Evolutionary conservation across 2,329 filamentous ascomycete species (phyloP), one percentile per base, ranked within the genome.

Genomic region (Talaromyces sp.): DNA sequence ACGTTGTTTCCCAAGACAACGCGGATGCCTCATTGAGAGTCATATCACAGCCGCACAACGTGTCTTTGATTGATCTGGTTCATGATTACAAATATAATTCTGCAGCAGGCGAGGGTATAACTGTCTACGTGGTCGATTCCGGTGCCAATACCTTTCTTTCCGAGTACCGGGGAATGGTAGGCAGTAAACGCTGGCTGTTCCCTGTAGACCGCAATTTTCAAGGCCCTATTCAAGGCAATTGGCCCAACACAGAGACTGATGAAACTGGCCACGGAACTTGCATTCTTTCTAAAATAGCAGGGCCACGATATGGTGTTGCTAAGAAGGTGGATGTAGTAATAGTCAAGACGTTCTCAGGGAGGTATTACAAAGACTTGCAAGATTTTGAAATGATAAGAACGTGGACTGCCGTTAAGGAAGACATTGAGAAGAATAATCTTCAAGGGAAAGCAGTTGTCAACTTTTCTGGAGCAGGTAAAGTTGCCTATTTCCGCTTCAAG

Each of bases 251-350:
- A 39, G 27, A 42, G 33, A 17, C 30, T 27, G 55, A 57, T 36
- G 2, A 36, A 15, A n/a, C n/a, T 11, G 33, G 25, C 15, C 55
- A 57, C 36, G 55, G 55, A 39, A n/a, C 55, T 27, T 57, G 55
- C 33, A 5, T 39, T 17, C 30, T 57, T 33, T 57, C 55, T 13
- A 57, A 57, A 42, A 32, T 57, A 27, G 55, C 55, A 33, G 55
- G 55, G n/a, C 55, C 55, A 19, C 17, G 4, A 17, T 57, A 19
- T 57, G 55, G 55, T 27, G 55, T 57, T 30, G 55, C 55, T 27
- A 57, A 57, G 15, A 57, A 57, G 10, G 55, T 42, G 17, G 36
- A 57, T 32, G 36, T 57, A 11, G 55, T 57, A 19, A 36, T 57
- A 19, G 55, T 57, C 36, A 57, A 57, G 55, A 13, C 19, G 27